Conservation (phyloP, 352 stramenopile species). For the Phytophthora agathidicida region DNA sequence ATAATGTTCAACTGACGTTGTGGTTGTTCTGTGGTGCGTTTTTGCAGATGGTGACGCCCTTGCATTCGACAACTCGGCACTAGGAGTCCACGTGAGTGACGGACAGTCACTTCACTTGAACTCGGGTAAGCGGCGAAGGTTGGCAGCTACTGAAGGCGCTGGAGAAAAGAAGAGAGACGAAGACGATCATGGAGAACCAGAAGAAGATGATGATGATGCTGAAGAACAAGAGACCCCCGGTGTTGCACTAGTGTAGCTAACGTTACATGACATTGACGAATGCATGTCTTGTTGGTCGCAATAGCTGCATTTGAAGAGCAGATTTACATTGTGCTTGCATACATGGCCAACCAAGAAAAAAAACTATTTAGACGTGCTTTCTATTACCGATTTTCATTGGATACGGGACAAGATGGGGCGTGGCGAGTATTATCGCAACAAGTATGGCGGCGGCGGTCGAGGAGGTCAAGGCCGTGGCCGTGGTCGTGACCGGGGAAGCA, state of each 20-base stretch:
- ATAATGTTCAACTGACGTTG: conserved; percentile 13
- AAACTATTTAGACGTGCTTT: too few relatives aligned
- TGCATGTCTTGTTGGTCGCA: too few relatives aligned
- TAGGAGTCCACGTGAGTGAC: conserved; percentile 24
- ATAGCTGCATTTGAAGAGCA: too few relatives aligned
- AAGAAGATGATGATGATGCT: conserved; percentile 6
- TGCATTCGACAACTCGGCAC: conserved; percentile 39
- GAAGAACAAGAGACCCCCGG: conserved; percentile 15
- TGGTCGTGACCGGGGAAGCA: conserved; percentile 29
- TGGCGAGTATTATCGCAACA: conserved; percentile 91
- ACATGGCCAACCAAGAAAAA: too few relatives aligned
- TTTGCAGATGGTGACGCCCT: conserved; percentile 40
- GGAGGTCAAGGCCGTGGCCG: conserved; percentile 25
- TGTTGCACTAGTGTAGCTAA: conserved; percentile 29
- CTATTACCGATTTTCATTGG: conserved; percentile 14
- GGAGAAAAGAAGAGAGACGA: conserved; percentile 25
- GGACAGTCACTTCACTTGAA: conserved; percentile 15
- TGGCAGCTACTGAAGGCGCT: conserved; percentile 4
- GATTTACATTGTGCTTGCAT: too few relatives aligned
- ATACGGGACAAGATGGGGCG: conserved; percentile 63
- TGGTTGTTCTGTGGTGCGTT: not conserved
- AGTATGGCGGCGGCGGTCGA: conserved; percentile 72
- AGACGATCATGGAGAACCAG: too few relatives aligned
- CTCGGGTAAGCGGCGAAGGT: conserved; percentile 32
- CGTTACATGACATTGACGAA: too few relatives aligned